Evolutionary conservation across 192 early-diverging fungal genomes (phyloP).

Genomic region (Podila verticillata): DNA sequence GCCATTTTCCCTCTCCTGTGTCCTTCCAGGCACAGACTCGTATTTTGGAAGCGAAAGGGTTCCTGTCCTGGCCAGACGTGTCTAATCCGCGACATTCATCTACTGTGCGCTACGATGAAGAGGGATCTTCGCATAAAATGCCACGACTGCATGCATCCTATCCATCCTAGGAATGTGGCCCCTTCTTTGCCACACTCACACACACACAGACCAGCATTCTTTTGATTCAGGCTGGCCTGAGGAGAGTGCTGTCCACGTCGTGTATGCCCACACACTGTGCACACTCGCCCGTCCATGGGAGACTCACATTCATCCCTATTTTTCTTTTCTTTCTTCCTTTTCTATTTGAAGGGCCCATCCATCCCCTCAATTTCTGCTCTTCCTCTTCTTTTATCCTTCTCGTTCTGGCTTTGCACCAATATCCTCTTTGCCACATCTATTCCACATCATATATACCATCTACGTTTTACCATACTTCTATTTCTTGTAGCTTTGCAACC

Average conservation of each 20-base stretch:
- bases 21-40: too few species aligned
- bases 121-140: too few species aligned
- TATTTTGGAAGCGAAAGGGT: too few species aligned
- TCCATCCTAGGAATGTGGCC: too few species aligned
- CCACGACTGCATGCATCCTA: too few species aligned
- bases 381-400: not conserved
- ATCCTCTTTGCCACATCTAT: not conserved
- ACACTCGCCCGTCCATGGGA: not conserved
- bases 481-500: not conserved
- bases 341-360: not conserved
- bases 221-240: conserved; percentile 26
- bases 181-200: not conserved
- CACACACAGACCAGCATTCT: conserved; percentile 9
- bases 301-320: conserved; percentile 5
- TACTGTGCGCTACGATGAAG: too few species aligned
- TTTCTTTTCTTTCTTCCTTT: not conserved
- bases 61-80: too few species aligned
- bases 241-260: not conserved
- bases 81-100: too few species aligned
- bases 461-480: not conserved
- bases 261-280: too few species aligned
- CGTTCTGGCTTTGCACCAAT: not conserved
- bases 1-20: too few species aligned
- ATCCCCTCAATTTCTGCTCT: not conserved
- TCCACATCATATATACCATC: not conserved